phyloP scores from a whole-genome alignment of 2,329 filamentous ascomycete genomes.

The Cladobotryum mycophilum region DNA sequence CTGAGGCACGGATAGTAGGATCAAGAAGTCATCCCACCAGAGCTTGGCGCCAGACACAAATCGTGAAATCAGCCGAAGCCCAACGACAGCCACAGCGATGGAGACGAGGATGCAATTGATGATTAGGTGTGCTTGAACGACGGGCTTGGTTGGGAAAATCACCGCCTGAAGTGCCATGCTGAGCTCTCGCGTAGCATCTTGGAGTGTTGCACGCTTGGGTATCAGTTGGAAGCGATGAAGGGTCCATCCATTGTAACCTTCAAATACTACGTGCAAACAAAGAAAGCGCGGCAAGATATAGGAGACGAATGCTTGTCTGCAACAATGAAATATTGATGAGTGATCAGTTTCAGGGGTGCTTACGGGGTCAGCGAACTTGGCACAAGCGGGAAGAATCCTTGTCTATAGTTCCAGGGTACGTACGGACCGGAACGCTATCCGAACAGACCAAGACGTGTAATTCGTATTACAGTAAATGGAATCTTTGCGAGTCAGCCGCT shows the following conservation, averaged over 20 bases:
- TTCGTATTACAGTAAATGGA: too few relatives aligned
- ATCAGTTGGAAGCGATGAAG: too few relatives aligned
- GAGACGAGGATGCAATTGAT: constrained; percentile 7
- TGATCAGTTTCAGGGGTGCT: too few relatives aligned
- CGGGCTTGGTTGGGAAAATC: not conserved
- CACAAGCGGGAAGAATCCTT: too few relatives aligned
- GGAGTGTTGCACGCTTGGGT: not conserved
- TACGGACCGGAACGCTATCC: too few relatives aligned
- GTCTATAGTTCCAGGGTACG: too few relatives aligned
- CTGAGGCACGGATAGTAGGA: constrained; percentile 27
- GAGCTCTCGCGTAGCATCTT: not conserved
- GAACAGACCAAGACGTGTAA: too few relatives aligned
- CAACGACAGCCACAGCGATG: constrained; percentile 19
- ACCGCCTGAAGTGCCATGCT: constrained; percentile 3
- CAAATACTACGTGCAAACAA: not conserved
- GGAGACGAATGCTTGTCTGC: too few relatives aligned
- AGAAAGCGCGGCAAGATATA: too few relatives aligned
- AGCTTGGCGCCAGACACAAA: constrained; percentile 21
- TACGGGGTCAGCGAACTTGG: too few relatives aligned
- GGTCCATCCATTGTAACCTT: not conserved
- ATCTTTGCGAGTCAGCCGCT: too few relatives aligned
- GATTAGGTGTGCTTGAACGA: constrained; percentile 1
- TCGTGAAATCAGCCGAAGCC: constrained; percentile 22
- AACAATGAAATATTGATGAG: too few relatives aligned
- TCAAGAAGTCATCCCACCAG: constrained; percentile 34